A percentile compares a stretch with the other conserved stretches of the same genome.
Evolutionary conservation across 805 yeast species (phyloP).

Genomic region (Candida ortonii): DNA sequence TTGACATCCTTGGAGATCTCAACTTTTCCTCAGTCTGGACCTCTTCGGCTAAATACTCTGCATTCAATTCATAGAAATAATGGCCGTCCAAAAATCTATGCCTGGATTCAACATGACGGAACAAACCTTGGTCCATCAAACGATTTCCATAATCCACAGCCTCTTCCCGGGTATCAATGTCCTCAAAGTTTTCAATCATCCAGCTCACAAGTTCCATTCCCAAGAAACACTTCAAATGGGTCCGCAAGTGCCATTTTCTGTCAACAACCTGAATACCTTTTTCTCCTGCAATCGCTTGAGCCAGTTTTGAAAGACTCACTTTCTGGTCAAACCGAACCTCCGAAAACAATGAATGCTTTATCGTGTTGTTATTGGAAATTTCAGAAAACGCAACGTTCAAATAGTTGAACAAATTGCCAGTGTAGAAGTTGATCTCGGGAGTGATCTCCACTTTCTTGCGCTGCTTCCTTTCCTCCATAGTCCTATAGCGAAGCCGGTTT

Average conservation of each 20-base stretch:
- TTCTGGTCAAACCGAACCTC: slow-evolving; percentile 42
- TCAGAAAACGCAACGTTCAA: slow-evolving; percentile 39
- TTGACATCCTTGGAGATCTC: slow-evolving; percentile 12
- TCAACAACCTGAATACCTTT: slow-evolving; percentile 68
- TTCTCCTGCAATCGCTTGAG: slow-evolving; percentile 62
- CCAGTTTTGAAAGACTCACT: slow-evolving; percentile 51
- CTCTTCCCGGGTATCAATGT: slow-evolving; percentile 76
- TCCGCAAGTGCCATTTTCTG: slow-evolving; percentile 87
- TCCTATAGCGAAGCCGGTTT: slow-evolving; percentile 51
- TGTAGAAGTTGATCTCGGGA: slow-evolving; percentile 82
- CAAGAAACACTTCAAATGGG: slow-evolving; percentile 72
- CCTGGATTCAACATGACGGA: slow-evolving; percentile 77
- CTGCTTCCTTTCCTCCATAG: slow-evolving; percentile 40
- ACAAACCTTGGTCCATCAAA: slow-evolving; percentile 67
- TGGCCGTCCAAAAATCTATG: slow-evolving; percentile 91
- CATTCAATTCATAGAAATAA: slow-evolving; percentile 74
- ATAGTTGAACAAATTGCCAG: slow-evolving; percentile 75
- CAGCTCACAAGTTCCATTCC: slow-evolving; percentile 87
- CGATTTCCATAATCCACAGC: slow-evolving; percentile 79
- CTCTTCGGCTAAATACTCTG: slow-evolving; percentile 44
- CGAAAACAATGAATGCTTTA: slow-evolving; percentile 21
- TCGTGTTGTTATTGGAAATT: slow-evolving; percentile 18
- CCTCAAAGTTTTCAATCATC: slow-evolving; percentile 75
- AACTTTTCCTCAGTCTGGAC: slow-evolving; percentile 3
- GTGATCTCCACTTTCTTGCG: slow-evolving; percentile 44